Percentiles rank a stretch among this genome's conserved stretches.
Evolutionary conservation across 768 basidiomycete species (phyloP).

Genomic region (Leccinum ochraceum): DNA sequence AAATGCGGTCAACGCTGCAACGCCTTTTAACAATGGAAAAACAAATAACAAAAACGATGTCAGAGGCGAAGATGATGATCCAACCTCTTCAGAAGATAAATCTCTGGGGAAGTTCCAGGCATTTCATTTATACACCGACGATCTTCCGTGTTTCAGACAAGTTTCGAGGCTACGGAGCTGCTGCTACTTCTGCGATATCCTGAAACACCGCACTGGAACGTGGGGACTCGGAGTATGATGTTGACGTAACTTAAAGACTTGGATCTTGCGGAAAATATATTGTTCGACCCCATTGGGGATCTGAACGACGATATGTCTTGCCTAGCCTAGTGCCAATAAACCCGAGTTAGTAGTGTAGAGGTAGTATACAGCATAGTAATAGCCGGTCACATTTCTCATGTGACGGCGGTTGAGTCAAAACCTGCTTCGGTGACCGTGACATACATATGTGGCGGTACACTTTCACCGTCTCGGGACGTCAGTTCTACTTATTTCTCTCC

Average conservation of each 20-base stretch:
- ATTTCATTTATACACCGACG: not conserved
- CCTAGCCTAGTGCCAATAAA: not conserved
- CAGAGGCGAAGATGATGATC: not conserved
- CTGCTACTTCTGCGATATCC: not conserved
- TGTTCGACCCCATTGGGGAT: not conserved
- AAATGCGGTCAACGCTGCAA: not conserved
- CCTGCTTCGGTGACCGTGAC: no score
- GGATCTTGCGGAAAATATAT: not conserved
- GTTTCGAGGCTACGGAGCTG: not conserved
- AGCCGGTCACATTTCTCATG: not conserved
- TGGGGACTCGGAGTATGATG: not conserved
- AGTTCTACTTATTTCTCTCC: not conserved
- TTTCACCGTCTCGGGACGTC: no score
- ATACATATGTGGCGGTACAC: no score
- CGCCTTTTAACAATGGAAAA: not conserved
- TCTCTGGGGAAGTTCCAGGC: not conserved
- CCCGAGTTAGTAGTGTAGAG: not conserved
- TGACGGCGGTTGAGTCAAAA: no score
- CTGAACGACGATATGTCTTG: not conserved
- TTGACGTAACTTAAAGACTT: not conserved
- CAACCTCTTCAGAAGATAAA: not conserved
- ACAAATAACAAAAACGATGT: not conserved
- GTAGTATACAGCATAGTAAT: not conserved
- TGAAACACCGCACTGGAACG: not conserved
- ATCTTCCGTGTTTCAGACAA: not conserved